Evolutionary conservation across 1,139 yeast genomes (phyloP), one percentile per base, ranked within the genome.

Genomic region (Candida sp.): DNA sequence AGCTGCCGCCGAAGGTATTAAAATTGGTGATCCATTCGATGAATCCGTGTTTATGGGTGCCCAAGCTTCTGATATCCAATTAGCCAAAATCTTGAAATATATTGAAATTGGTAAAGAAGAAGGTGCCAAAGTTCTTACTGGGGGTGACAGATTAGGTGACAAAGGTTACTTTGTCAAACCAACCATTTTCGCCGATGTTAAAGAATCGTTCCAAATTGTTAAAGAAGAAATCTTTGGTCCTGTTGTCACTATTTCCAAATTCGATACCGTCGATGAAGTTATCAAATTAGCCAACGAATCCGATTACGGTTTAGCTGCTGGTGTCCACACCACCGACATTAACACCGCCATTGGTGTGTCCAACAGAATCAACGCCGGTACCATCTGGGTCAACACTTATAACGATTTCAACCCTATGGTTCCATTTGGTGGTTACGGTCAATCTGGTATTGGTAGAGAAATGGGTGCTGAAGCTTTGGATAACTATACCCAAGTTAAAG

Each of bases 381-480:
- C 91, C 46, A 77, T 87, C 53, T 87, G 95, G 93, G 76, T 86
- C 62, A 88, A 88, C 71, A 74, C 95, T 51, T 87, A 86, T 75
- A 88, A 88, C 66, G 88, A 84, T 58, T 83, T 87, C 83, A 87
- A 87, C 69, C 80, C 79, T 55, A 76, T 79, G 68, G 84, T 87
- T 62, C 90, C 91, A 64, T 84, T 84, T 60, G 96, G 96, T 61
- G 96, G 96, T 54, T 87, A 72, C 79, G 84, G 84, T 63, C 81
- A 84, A 68, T 85, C 95, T 48, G 96, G 96, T 70, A 81, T 86
- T 63, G 96, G 96, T 61, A 85, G 95, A 73, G 96, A 88, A 76
- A 82, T 88, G 84, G 96, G 96, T 66, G 74, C 73, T 51, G 90
- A 85, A 64, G 95, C 90, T 43, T 77, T 88, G 57, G 87, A 84